A percentile compares a stretch with the other conserved stretches of the same genome.
These are phyloP conservation scores for Ilex paraguariensis DNA, from an alignment of 305 asterid species.

Conservation along the genomic window DNA sequence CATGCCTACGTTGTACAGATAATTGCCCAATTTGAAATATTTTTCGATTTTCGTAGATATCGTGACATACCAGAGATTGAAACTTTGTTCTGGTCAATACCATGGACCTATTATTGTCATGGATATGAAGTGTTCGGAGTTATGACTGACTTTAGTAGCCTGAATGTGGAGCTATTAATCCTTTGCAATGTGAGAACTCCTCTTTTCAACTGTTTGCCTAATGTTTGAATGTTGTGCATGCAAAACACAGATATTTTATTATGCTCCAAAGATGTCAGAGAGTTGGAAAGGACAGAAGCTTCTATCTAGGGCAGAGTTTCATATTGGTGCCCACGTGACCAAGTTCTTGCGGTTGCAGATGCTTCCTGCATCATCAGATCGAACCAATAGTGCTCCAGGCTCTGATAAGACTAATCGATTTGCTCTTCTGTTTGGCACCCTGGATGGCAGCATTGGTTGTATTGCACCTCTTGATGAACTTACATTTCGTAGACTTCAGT, in stretches of 20 bases:
- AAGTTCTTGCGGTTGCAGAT: slow-evolving; percentile 84
- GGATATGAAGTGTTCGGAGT: too few species aligned
- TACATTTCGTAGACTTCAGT: slow-evolving; percentile 89
- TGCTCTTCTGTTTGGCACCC: slow-evolving; percentile 83
- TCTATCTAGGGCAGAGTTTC: slow-evolving; percentile 92
- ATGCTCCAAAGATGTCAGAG: slow-evolving; percentile 85
- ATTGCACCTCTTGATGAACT: slow-evolving; percentile 95
- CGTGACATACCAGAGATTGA: too few species aligned
- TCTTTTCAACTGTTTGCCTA: background rate
- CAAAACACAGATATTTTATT: slow-evolving; percentile 66
- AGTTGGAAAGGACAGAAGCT: slow-evolving; percentile 99
- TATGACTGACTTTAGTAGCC: too few species aligned
- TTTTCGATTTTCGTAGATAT: too few species aligned
- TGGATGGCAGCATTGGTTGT: slow-evolving; percentile 93
- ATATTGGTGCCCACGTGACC: slow-evolving; percentile 82
- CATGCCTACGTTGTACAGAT: too few species aligned
- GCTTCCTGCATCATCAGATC: slow-evolving; percentile 72
- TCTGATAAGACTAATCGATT: slow-evolving; percentile 93
- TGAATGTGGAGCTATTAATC: background rate
- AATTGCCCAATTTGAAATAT: too few species aligned
- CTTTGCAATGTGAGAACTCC: background rate
- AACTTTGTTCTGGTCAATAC: too few species aligned
- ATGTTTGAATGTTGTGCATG: slow-evolving; percentile 11
- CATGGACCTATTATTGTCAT: too few species aligned
- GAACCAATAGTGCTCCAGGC: slow-evolving; percentile 40